Conservation (phyloP, 345 rosid genomes). For the Eucalyptus sideroxylon region DNA sequence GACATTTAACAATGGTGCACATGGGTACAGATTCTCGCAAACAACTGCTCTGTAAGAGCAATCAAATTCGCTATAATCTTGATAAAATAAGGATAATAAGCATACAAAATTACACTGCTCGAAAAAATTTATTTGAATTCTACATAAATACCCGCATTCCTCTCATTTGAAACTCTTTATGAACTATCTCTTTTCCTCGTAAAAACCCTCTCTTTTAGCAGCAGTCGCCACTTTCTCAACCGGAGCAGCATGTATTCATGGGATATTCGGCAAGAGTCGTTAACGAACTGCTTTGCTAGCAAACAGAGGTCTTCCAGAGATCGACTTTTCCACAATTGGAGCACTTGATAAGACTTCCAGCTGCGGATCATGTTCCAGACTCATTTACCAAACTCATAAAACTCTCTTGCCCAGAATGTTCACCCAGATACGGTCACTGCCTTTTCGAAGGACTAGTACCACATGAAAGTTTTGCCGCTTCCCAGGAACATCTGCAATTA, state of each 20-base stretch:
- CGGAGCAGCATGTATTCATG: not conserved
- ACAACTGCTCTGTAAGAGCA: not conserved
- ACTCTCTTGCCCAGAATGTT: not conserved
- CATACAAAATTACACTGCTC: not conserved
- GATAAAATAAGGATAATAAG: too few species aligned
- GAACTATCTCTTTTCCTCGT: not conserved
- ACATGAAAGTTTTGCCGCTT: not conserved
- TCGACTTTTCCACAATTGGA: not conserved
- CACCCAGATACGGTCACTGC: not conserved
- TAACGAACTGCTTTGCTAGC: not conserved
- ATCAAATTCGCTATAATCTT: too few species aligned
- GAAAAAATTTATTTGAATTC: not conserved
- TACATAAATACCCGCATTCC: not conserved
- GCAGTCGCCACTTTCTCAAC: not conserved
- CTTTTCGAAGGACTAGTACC: not conserved
- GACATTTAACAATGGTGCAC: not conserved
- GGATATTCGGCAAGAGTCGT: not conserved
- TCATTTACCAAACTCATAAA: not conserved
- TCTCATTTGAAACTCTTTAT: not conserved
- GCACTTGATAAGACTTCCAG: not conserved
- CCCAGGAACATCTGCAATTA: not conserved
- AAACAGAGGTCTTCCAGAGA: not conserved
- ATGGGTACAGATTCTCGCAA: not conserved
- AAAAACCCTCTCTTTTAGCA: not conserved
- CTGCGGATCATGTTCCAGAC: not conserved